phyloP scores from a whole-genome alignment of 2,329 filamentous ascomycete genomes.

The Trichoderma gracile region DNA sequence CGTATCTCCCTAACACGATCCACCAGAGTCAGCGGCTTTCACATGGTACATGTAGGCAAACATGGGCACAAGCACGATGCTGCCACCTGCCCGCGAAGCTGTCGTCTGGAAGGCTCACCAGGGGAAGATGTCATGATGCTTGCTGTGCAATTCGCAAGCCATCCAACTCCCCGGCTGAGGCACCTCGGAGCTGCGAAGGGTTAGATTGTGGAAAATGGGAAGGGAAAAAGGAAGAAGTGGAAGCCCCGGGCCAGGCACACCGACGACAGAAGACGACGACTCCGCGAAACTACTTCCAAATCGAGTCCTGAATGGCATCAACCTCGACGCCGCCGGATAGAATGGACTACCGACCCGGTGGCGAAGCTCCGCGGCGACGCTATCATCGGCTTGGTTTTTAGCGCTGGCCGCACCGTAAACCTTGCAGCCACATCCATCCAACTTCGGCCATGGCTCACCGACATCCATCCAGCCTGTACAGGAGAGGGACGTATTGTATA shows the following conservation, averaged over 20 bases:
- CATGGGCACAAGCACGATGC: slow-evolving; percentile 5
- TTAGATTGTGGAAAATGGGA: not conserved
- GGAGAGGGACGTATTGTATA: no score
- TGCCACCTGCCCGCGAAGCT: not conserved
- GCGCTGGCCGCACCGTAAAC: slow-evolving; percentile 23
- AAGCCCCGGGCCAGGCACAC: slow-evolving; percentile 6
- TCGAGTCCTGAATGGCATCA: slow-evolving; percentile 6
- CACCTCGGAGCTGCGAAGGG: not conserved
- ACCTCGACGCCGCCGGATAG: slow-evolving; percentile 11
- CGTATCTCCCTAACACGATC: slow-evolving; percentile 20
- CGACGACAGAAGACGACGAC: not conserved
- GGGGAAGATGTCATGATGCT: slow-evolving; percentile 5
- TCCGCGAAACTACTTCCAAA: slow-evolving; percentile 3
- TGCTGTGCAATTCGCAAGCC: slow-evolving; percentile 7
- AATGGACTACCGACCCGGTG: slow-evolving; percentile 18
- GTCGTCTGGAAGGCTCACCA: not conserved
- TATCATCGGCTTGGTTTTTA: slow-evolving; percentile 25
- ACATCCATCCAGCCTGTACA: slow-evolving; percentile 6
- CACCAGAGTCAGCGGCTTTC: slow-evolving; percentile 3
- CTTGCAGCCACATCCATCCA: slow-evolving; percentile 26
- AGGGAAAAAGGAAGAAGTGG: not conserved
- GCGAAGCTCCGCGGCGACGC: slow-evolving; percentile 25
- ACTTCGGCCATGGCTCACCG: slow-evolving; percentile 18
- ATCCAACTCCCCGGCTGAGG: not conserved
- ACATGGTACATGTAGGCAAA: slow-evolving; percentile 21